These are phyloP conservation scores for Dryas integrifolia DNA, from an alignment of 331 rosid species.

Conservation along the genomic window DNA sequence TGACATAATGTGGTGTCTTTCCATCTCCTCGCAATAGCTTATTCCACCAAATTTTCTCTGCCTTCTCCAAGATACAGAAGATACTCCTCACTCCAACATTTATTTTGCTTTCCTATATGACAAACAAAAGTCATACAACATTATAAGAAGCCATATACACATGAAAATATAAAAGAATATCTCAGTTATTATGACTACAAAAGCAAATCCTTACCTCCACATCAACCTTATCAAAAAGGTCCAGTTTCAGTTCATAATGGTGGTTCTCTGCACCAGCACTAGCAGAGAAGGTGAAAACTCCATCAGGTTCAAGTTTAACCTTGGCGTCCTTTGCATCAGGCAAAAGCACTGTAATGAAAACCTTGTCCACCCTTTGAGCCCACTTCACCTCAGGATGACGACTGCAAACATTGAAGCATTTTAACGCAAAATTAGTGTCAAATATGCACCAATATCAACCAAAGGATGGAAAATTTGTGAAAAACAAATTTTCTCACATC, in stretches of 20 bases:
- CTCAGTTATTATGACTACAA: not conserved
- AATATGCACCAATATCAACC: not conserved
- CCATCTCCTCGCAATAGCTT: constrained; percentile 71
- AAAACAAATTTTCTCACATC: too few relatives aligned
- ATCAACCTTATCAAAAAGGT: constrained; percentile 81
- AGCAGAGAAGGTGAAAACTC: constrained; percentile 63
- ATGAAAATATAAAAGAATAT: not conserved
- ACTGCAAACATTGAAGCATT: constrained; percentile 37
- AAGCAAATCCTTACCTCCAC: constrained; percentile 57
- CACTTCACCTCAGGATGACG: constrained; percentile 98
- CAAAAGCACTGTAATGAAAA: constrained; percentile 70
- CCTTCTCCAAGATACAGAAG: constrained; percentile 76
- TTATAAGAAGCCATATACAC: not conserved
- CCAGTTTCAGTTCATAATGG: constrained; percentile 66
- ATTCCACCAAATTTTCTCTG: constrained; percentile 84
- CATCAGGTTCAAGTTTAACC: constrained; percentile 86
- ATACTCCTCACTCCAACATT: constrained; percentile 73
- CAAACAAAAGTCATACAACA: not conserved
- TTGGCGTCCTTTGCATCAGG: constrained; percentile 77
- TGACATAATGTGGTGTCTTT: constrained; percentile 78
- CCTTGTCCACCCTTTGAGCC: constrained; percentile 93
- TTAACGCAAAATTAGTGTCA: not conserved
- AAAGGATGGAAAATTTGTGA: not conserved
- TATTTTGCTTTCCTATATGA: constrained; percentile 80
- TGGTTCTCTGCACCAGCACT: constrained; percentile 69